A percentile compares a stretch with the other conserved stretches of the same genome.
Evolutionary conservation across 2,329 filamentous ascomycete species (phyloP).

Genomic region (Paracoccidioides lutzii): DNA sequence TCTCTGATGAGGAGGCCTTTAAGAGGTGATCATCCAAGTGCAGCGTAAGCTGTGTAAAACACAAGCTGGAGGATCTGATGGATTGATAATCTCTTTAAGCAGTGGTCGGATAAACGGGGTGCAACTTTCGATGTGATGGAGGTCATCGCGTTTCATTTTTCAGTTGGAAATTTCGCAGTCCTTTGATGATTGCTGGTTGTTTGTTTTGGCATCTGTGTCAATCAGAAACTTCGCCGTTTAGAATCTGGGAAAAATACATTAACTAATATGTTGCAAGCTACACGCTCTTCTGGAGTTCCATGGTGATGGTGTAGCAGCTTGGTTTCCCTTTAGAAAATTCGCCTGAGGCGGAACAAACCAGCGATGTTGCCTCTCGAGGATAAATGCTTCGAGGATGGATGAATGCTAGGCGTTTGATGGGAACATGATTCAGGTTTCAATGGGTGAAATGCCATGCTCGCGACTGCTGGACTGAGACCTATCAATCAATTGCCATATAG

Average conservation of each 20-base stretch:
- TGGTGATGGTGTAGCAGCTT: constrained; percentile 8
- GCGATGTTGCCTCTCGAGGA: not conserved
- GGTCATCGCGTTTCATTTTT: constrained; percentile 17
- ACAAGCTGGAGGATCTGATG: constrained; percentile 12
- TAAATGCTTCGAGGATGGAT: not conserved
- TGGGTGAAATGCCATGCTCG: not conserved
- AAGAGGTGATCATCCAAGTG: constrained; percentile 16
- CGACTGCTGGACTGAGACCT: not conserved
- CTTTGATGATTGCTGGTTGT: constrained; percentile 13
- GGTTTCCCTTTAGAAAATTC: constrained; percentile 5
- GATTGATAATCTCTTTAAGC: constrained; percentile 15
- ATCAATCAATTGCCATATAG: not conserved
- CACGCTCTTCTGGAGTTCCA: constrained; percentile 11
- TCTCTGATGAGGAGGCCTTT: constrained; percentile 10
- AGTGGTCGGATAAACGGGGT: constrained; percentile 13
- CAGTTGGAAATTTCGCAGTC: constrained; percentile 13
- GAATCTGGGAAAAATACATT: not conserved
- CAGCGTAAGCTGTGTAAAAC: constrained; percentile 8
- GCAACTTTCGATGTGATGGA: constrained; percentile 14
- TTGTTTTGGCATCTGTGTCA: constrained; percentile 7
- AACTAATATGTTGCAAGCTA: constrained; percentile 12
- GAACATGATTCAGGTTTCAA: not conserved
- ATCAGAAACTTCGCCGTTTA: not conserved
- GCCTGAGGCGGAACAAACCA: not conserved
- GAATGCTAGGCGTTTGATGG: not conserved